Conservation (phyloP, 108 stramenopile genomes). For the Ochromonas danica region DNA sequence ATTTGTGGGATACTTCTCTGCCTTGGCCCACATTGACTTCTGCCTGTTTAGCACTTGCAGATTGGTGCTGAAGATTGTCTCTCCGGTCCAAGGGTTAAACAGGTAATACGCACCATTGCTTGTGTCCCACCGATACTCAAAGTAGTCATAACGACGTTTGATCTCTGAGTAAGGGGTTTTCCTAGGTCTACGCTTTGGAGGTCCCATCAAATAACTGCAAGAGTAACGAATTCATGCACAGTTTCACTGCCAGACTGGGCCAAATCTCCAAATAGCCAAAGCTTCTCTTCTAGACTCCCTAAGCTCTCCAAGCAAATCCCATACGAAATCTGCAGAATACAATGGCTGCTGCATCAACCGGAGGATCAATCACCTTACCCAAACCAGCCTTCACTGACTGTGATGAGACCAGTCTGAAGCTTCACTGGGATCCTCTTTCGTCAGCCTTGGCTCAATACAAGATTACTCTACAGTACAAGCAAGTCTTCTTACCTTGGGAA, state of each 20-base stretch:
- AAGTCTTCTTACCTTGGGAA: not conserved
- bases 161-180: not conserved
- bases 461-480: not conserved
- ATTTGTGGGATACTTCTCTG: not conserved
- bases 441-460: not conserved
- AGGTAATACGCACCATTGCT: not conserved
- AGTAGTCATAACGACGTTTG: not conserved
- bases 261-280: too few relatives aligned
- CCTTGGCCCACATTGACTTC: not conserved
- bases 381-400: not conserved
- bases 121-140: conserved; percentile 5
- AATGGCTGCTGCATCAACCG: too few relatives aligned
- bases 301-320: too few relatives aligned
- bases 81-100: not conserved
- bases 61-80: not conserved
- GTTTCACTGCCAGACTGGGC: too few relatives aligned
- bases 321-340: too few relatives aligned
- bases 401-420: conserved; percentile 22
- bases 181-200: not conserved
- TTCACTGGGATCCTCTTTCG: conserved; percentile 22
- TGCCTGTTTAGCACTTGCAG: not conserved
- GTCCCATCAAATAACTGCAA: too few relatives aligned
- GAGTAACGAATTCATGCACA: too few relatives aligned
- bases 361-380: not conserved
- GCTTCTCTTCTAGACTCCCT: too few relatives aligned